Conservation (phyloP, 306 rosid species). For the Castanospermum australe region DNA sequence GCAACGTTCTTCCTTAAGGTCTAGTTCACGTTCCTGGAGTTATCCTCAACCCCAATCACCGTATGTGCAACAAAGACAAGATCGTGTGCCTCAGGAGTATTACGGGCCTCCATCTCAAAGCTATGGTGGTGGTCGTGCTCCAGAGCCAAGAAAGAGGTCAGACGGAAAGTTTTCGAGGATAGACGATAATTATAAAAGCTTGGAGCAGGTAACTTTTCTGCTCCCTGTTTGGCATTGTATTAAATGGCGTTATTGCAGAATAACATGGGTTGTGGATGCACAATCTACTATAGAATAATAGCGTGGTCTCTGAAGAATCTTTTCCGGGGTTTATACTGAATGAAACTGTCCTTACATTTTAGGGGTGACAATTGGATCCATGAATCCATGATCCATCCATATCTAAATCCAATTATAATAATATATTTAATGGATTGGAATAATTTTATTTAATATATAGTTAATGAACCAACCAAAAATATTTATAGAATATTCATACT, state of each 20-base stretch:
- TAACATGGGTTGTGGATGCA: background rate
- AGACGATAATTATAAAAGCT: constrained; percentile 61
- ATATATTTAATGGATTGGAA: too few species aligned
- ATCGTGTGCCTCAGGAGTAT: constrained; percentile 40
- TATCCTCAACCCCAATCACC: constrained; percentile 52
- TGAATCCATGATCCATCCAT: too few species aligned
- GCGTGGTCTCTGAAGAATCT: background rate
- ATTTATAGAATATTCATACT: too few species aligned
- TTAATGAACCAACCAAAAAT: too few species aligned
- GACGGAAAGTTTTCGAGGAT: constrained; percentile 74
- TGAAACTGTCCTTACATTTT: background rate
- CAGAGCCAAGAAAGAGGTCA: constrained; percentile 37
- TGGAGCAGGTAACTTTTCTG: constrained; percentile 65
- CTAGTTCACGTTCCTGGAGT: constrained; percentile 43
- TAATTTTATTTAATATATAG: too few species aligned
- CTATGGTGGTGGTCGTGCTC: constrained; percentile 43
- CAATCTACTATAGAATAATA: too few species aligned
- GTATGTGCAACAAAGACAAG: constrained; percentile 42
- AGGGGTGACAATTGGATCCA: too few species aligned
- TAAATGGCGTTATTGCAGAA: constrained; percentile 3
- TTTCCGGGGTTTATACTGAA: background rate
- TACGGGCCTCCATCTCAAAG: constrained; percentile 46
- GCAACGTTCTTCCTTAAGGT: constrained; percentile 37
- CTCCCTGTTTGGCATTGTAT: constrained; percentile 4
- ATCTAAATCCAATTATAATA: too few species aligned